Conservation (phyloP, 148 eudicot genomes). For the Heliamphora exappendiculata region DNA sequence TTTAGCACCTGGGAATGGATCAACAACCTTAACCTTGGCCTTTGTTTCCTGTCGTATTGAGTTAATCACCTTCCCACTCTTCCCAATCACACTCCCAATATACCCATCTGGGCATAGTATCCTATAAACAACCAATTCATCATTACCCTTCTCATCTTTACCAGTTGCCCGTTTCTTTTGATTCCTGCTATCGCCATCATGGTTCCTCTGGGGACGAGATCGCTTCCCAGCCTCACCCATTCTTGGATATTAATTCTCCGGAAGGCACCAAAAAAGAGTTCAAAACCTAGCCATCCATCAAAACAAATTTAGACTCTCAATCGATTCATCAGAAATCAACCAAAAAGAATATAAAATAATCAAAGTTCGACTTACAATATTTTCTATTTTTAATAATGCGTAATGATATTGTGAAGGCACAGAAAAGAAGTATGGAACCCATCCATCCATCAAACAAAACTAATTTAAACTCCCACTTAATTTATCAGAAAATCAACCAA, state of each 20-base stretch:
- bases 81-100: conserved; percentile 95
- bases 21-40: conserved; percentile 86
- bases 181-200: conserved; percentile 46
- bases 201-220: conserved; percentile 29
- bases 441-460: too few relatives aligned
- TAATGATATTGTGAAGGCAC: too few relatives aligned
- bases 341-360: too few relatives aligned
- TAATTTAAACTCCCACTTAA: too few relatives aligned
- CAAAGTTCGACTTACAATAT: too few relatives aligned
- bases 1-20: conserved; percentile 83
- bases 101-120: conserved; percentile 74
- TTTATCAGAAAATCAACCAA: too few relatives aligned
- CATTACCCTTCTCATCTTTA: conserved; percentile 51
- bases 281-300: not conserved
- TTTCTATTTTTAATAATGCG: too few relatives aligned
- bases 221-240: conserved; percentile 88
- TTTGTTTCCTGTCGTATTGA: conserved; percentile 65
- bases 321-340: too few relatives aligned
- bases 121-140: conserved; percentile 64
- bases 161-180: conserved; percentile 56
- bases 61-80: conserved; percentile 82
- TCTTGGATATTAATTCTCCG: conserved; percentile 17
- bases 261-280: not conserved
- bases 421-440: too few relatives aligned
- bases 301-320: not conserved